These are phyloP conservation scores for Acer yangbiense DNA, from an alignment of 345 rosid genomes.

Conservation along the genomic window DNA sequence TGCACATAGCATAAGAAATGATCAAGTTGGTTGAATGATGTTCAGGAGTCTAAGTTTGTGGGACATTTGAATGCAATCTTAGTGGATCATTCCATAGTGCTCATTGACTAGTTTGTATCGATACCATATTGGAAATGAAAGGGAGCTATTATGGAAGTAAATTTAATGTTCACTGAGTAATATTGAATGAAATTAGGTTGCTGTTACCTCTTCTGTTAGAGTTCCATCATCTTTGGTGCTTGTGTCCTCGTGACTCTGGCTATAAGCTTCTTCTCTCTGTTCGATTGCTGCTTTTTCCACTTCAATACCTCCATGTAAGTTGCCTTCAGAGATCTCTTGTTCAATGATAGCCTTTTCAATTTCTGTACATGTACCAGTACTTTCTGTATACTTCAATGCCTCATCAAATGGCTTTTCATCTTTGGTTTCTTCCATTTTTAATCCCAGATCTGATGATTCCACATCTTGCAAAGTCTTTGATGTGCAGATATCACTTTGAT, in stretches of 20 bases:
- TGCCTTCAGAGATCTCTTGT: conserved; percentile 21
- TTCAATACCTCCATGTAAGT: conserved; percentile 23
- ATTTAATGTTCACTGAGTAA: neutral
- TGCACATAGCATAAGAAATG: neutral
- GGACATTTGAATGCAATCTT: neutral
- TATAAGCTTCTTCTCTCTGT: conserved; percentile 18
- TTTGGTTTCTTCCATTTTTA: conserved; percentile 4
- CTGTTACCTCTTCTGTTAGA: conserved; percentile 26
- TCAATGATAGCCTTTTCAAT: conserved; percentile 16
- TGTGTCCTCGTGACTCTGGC: conserved; percentile 8
- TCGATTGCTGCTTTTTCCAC: conserved; percentile 21
- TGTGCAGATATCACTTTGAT: conserved; percentile 13
- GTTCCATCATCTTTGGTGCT: conserved; percentile 6
- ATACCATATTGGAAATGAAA: neutral
- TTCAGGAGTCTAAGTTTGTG: neutral
- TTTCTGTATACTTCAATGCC: conserved; percentile 8
- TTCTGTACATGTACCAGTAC: neutral
- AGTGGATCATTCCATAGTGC: neutral
- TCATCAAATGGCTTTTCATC: conserved; percentile 22
- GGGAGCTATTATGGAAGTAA: conserved; percentile 1
- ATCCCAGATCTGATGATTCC: conserved; percentile 10
- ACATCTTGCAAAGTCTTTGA: conserved; percentile 11
- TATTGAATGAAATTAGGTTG: neutral
- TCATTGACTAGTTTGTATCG: neutral
- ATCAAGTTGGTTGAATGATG: neutral